Percentiles rank a stretch among this genome's conserved stretches.
Evolutionary conservation across 1,284 basidiomycete genomes (phyloP).

Genomic region (Boletus nobilissimus): DNA sequence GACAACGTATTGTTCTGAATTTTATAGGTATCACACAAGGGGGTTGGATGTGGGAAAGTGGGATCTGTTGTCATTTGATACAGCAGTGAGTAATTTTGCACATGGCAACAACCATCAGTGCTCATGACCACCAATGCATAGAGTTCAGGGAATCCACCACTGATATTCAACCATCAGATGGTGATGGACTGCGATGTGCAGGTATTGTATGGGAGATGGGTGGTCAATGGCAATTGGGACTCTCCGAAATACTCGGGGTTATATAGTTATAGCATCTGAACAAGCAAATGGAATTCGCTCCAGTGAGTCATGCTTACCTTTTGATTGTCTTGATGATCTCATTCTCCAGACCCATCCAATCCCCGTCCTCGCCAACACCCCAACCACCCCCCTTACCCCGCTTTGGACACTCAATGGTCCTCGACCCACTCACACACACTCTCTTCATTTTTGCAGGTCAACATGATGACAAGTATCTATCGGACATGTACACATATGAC

Average conservation of each 20-base stretch:
- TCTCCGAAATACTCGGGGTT: conserved; percentile 71
- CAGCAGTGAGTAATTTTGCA: conserved; percentile 58
- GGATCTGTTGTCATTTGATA: conserved; percentile 72
- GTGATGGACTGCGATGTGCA: conserved; percentile 78
- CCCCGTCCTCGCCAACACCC: conserved; percentile 35
- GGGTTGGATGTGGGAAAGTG: conserved; percentile 70
- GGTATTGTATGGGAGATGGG: conserved; percentile 80
- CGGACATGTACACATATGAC: conserved; percentile 80
- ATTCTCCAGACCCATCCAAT: conserved; percentile 49
- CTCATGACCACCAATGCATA: conserved; percentile 39
- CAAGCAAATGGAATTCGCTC: conserved; percentile 70
- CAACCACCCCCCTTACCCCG: conserved; percentile 63
- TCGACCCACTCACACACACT: conserved; percentile 65
- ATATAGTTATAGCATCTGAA: conserved; percentile 72
- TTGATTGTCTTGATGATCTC: background rate
- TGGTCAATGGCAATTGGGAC: conserved; percentile 72
- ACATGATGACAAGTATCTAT: conserved; percentile 68
- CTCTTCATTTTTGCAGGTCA: conserved; percentile 80
- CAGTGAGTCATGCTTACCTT: conserved; percentile 54
- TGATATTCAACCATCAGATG: conserved; percentile 87
- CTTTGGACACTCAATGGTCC: conserved; percentile 81
- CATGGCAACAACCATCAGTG: background rate
- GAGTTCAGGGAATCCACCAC: conserved; percentile 74
- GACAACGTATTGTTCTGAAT: conserved; percentile 63
- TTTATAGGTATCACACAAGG: conserved; percentile 75